Percentiles rank a stretch among this genome's conserved stretches.
Evolutionary conservation across 345 rosid genomes (phyloP).

Genomic region (Rhodamnia rubescens): DNA sequence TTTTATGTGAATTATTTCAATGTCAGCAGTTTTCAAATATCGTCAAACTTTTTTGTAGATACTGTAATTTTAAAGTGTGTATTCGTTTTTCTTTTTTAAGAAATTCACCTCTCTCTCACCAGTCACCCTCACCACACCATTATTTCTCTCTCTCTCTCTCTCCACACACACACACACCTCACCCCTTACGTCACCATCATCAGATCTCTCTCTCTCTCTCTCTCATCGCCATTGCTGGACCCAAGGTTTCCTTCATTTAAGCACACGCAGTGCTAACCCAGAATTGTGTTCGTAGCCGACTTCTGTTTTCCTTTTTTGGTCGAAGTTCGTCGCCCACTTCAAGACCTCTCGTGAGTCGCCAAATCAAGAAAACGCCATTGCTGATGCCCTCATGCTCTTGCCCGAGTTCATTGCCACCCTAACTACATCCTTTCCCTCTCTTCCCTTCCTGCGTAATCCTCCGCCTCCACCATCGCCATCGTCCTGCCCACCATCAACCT

Average conservation of each 20-base stretch:
- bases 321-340: too few relatives aligned
- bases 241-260: background rate
- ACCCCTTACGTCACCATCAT: too few relatives aligned
- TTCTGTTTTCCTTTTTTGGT: too few relatives aligned
- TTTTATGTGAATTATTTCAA: too few relatives aligned
- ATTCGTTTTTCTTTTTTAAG: too few relatives aligned
- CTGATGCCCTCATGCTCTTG: background rate
- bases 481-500: background rate
- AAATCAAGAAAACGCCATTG: background rate
- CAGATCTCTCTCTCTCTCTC: background rate
- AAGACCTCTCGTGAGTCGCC: background rate
- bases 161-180: too few relatives aligned
- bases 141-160: too few relatives aligned
- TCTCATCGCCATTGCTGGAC: background rate
- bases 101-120: too few relatives aligned
- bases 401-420: background rate
- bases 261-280: background rate
- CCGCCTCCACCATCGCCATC: background rate
- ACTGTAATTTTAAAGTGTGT: too few relatives aligned
- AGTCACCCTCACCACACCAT: too few relatives aligned
- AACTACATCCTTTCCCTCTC: background rate
- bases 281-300: background rate
- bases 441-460: background rate
- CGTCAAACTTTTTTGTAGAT: too few relatives aligned
- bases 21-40: too few relatives aligned